These are phyloP conservation scores for Diospyros lotus DNA, from an alignment of 148 eudicot species.

Conservation along the genomic window DNA sequence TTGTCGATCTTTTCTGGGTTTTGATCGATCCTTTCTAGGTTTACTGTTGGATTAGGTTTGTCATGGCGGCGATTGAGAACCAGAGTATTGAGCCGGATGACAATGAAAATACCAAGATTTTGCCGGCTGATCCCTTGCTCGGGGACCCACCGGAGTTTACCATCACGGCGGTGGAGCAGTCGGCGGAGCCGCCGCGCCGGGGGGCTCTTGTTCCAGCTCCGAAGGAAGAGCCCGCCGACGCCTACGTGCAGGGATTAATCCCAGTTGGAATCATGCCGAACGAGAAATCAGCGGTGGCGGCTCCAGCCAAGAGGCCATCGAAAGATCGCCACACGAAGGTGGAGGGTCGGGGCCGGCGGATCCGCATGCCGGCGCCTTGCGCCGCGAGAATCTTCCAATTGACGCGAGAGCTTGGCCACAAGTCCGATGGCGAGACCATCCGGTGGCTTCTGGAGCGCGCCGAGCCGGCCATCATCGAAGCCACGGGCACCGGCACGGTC, in stretches of 20 bases:
- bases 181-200: neutral
- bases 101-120: neutral
- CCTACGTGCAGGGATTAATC: slow-evolving; percentile 13
- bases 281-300: slow-evolving; percentile 7
- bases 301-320: slow-evolving; percentile 40
- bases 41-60: neutral
- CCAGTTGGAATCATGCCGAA: slow-evolving; percentile 9
- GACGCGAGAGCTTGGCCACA: slow-evolving; percentile 77
- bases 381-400: slow-evolving; percentile 88
- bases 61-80: slow-evolving; percentile 28
- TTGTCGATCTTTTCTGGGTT: slow-evolving; percentile 9
- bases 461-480: slow-evolving; percentile 79
- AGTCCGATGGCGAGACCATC: slow-evolving; percentile 79
- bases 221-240: slow-evolving; percentile 55
- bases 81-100: slow-evolving; percentile 20
- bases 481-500: slow-evolving; percentile 85
- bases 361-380: slow-evolving; percentile 87
- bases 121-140: slow-evolving; percentile 29
- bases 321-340: slow-evolving; percentile 95
- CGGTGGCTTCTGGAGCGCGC: slow-evolving; percentile 81
- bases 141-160: slow-evolving; percentile 25
- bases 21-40: neutral
- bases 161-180: slow-evolving; percentile 17
- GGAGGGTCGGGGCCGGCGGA: slow-evolving; percentile 80
- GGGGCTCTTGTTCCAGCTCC: slow-evolving; percentile 18